Conservation (phyloP, 2,329 filamentous ascomycete species). For the Penicillium brevicompactum region DNA sequence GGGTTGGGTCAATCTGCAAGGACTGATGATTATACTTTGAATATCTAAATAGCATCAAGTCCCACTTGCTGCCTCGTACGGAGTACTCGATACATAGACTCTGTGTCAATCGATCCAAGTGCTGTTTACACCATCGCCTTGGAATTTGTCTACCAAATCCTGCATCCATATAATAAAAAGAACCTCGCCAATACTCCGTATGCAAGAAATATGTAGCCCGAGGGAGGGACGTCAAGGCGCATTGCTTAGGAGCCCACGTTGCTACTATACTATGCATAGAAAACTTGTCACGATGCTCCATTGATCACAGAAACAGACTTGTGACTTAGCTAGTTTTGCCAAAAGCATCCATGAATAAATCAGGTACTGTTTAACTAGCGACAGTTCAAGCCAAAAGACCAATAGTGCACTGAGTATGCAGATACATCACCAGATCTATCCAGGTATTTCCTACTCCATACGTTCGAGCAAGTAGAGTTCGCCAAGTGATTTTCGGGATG, state of each 20-base stretch:
- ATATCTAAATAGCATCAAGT: background rate
- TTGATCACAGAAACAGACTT: too few species aligned
- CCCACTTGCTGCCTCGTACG: too few species aligned
- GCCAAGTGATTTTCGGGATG: constrained; percentile 25
- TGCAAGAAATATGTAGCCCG: too few species aligned
- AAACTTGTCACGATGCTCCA: too few species aligned
- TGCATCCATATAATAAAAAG: too few species aligned
- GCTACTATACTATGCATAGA: too few species aligned
- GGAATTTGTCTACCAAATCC: too few species aligned
- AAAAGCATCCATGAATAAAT: background rate
- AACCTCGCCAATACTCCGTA: too few species aligned
- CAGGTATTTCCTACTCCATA: too few species aligned
- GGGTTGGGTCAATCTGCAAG: background rate
- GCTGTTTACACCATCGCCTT: too few species aligned
- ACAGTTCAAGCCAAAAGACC: background rate
- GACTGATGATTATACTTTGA: background rate
- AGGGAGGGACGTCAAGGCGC: too few species aligned
- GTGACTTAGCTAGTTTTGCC: background rate
- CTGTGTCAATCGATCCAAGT: background rate
- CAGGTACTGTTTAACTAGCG: background rate
- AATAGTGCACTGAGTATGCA: background rate
- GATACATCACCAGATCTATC: background rate
- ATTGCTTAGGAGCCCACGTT: too few species aligned
- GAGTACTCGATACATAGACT: background rate
- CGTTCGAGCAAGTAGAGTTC: background rate